Evolutionary conservation across 2,329 filamentous ascomycete species (phyloP).

Genomic region (Colletotrichum plurivorum): DNA sequence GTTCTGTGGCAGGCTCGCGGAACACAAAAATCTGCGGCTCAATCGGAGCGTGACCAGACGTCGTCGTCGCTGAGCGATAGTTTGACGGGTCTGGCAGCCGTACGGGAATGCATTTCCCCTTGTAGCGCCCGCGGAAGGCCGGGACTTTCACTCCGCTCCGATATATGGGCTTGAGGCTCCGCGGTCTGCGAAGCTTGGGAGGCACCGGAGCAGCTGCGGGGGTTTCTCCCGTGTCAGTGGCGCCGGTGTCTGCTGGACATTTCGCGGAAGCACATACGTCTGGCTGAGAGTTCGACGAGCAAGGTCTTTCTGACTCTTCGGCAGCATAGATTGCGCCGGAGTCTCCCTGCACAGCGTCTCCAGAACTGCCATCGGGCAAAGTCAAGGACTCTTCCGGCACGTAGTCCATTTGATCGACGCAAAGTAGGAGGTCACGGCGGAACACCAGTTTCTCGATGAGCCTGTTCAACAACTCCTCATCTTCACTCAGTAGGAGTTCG

Average conservation of each 20-base stretch:
- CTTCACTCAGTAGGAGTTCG: neutral
- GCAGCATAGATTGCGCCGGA: too few relatives aligned
- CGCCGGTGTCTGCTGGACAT: too few relatives aligned
- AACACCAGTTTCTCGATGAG: neutral
- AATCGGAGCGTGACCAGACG: neutral
- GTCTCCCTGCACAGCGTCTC: neutral
- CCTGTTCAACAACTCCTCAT: neutral
- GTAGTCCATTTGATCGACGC: neutral
- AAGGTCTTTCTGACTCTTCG: too few relatives aligned
- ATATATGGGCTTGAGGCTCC: too few relatives aligned
- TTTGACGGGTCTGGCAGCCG: neutral
- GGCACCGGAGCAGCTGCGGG: too few relatives aligned
- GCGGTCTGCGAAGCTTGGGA: too few relatives aligned
- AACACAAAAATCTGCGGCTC: neutral
- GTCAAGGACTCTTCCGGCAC: neutral
- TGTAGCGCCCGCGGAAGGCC: too few relatives aligned
- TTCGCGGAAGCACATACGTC: too few relatives aligned
- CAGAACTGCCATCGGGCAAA: too few relatives aligned
- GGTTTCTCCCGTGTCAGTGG: too few relatives aligned
- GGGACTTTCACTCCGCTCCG: too few relatives aligned
- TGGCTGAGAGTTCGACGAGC: too few relatives aligned
- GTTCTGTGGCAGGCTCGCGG: neutral
- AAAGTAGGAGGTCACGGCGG: neutral
- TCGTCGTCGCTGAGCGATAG: neutral
- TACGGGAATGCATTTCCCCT: neutral